Evolutionary conservation across 1,284 basidiomycete species (phyloP), one percentile per base, ranked within the genome.

Genomic region (Tranzscheliella williamsii): DNA sequence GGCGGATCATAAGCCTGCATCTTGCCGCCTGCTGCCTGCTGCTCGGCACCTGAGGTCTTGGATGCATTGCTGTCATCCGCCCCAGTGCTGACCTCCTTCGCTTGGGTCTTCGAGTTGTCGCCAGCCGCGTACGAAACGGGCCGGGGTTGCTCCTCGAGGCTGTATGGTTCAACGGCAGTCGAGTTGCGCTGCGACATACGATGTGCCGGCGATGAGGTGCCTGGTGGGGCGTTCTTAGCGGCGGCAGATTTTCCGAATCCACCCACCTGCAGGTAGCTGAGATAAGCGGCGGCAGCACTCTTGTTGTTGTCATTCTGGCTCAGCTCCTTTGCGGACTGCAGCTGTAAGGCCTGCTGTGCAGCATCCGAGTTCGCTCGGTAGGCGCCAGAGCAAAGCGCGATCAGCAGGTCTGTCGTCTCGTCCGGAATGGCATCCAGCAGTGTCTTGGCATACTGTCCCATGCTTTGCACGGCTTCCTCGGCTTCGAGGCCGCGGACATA

Each of bases 341-440:
- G 16, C 1, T 32, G 16, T 20, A 42, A 15, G 15, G 23, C 24
- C 29, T 21, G 33, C 4, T 36, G 42, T 16, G 34, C 29, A 8
- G 36, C 42, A 30, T 57, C 42, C 4, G 53, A 46, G 17, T 38
- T 38, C 3, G 69, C 52, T 4, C 52, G 35, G 33, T 70, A 72
- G 7, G n/a, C 83, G 42, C 86, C 87, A 0, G 89, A 89, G 75
- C 94, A 96, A 0, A 97, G 82, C 71, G 96, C 92, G 50, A 96
- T 90, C 9, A 98, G 83, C 0, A 97, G 82, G 42, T 89, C 85
- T 0, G 93, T 96, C 0, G 92, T 94, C 71, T 90, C 88, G 48
- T 88, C 84, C 0, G 93, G 90, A 9, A 91, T 83, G 47, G 85
- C 86, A 11, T 85, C 84, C 0, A 98, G 82, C 79, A 98, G 83